Evolutionary conservation across 2,329 filamentous ascomycete genomes (phyloP).

Genomic region (Coniochaeta hoffmannii): DNA sequence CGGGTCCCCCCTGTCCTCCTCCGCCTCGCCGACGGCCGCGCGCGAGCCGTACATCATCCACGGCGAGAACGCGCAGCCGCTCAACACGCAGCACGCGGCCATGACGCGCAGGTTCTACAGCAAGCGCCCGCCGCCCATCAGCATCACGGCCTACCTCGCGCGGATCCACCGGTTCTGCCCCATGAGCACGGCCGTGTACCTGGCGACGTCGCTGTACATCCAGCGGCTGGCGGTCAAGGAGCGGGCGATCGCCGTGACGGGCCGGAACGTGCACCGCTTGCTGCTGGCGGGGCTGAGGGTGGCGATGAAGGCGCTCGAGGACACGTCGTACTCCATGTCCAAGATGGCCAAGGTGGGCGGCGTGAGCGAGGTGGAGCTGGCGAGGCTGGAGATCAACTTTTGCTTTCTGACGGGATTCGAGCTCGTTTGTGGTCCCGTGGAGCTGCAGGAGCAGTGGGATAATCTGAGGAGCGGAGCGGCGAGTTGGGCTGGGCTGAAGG

Average conservation of each 20-base stretch:
- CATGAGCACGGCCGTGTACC: conserved; percentile 87
- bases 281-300: conserved; percentile 78
- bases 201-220: conserved; percentile 83
- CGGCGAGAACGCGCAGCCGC: conserved; percentile 62
- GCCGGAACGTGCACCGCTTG: conserved; percentile 78
- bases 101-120: conserved; percentile 92
- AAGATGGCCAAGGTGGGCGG: conserved; percentile 84
- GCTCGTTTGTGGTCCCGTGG: conserved; percentile 54
- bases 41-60: conserved; percentile 52
- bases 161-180: conserved; percentile 88
- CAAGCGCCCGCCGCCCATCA: conserved; percentile 76
- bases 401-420: conserved; percentile 84
- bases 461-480: conserved; percentile 37
- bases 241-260: conserved; percentile 70
- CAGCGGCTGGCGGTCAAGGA: conserved; percentile 73
- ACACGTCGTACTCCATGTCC: conserved; percentile 60
- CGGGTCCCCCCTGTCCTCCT: conserved; percentile 17
- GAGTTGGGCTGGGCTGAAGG: neutral
- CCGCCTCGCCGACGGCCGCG: conserved; percentile 11
- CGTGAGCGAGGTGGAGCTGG: conserved; percentile 74
- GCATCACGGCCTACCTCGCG: conserved; percentile 74
- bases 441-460: conserved; percentile 59
- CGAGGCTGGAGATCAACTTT: conserved; percentile 80
- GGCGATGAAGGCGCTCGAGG: conserved; percentile 92
- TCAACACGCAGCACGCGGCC: conserved; percentile 72